Base-by-base conservation (phyloP, 78 protist genomes). In the slime mould (Dictyostelium discoideum) region DNA sequence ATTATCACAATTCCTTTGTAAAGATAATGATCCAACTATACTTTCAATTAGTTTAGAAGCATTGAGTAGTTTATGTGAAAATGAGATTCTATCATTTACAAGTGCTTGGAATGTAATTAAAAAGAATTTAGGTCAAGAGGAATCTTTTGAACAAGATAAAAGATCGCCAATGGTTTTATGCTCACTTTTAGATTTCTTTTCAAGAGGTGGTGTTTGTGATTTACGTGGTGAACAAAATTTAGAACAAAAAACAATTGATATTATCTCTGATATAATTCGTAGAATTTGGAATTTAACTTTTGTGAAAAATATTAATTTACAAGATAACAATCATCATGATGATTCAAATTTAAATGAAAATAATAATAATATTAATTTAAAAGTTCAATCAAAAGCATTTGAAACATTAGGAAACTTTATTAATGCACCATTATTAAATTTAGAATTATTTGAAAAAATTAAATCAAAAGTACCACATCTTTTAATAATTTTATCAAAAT, bases 21-120 rank as follows among this genome's bases (percentile, higher is more conserved):
- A 85, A 46, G 95, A 90, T 39, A 54, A 20, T 50, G 39, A 90
- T 90, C 95, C 95, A 42, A 54, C 83, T 0, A 77, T 54, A 37
- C 24, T 90, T 10, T 37, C 95, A 5, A 26, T 90, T 4, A 8
- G 84, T n/a, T 50, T 81, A 11, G 95, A 90, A 8, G 87, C 95
- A 32, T 86, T 90, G 5, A n/a, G 65, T 37, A 10, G 13, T 11
- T 73, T 90, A 4, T 90, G 95, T 72, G 73, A 82, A 32, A 20
- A 24, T 24, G 95, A 90, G 13, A 77, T 90, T 3, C 10, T 90
- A 16, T 20, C 57, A 20, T 90, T 90, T n/a, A 54, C 81, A 6
- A 82, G 88, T 39, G 95, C 95, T 26, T 90, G 95, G 95, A 67
- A 80, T 82, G 95, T 90, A 32, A 82, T 90, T 20, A 90, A 82